These are phyloP conservation scores for Helichrysum umbraculigerum DNA, from an alignment of 129 eudicot species.

Conservation along the genomic window DNA sequence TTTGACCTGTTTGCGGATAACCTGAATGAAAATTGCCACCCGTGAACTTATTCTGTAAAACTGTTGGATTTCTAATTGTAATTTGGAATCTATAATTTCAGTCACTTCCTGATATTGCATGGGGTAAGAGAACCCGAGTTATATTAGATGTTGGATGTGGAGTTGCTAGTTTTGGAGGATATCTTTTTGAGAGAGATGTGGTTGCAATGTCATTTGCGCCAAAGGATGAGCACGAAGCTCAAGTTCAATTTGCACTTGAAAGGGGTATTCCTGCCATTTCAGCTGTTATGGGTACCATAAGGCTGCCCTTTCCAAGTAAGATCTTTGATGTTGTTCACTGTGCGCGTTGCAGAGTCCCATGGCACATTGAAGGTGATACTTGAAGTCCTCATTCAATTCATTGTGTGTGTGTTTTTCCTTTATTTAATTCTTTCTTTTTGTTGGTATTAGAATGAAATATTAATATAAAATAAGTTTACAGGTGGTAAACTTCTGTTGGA, in stretches of 20 bases:
- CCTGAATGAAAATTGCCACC: not conserved
- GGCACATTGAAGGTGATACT: conserved; percentile 70
- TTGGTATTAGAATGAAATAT: conserved; percentile 4
- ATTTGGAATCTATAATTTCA: conserved; percentile 18
- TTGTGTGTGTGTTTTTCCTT: not conserved
- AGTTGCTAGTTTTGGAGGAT: conserved; percentile 75
- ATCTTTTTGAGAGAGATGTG: conserved; percentile 65
- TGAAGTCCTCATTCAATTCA: not conserved
- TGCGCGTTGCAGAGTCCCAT: conserved; percentile 78
- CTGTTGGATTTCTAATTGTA: not conserved
- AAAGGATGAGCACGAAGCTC: conserved; percentile 79
- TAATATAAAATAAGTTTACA: conserved; percentile 23
- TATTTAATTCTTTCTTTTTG: not conserved
- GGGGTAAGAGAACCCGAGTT: conserved; percentile 66
- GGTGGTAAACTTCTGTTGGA: conserved; percentile 71
- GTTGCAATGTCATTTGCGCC: conserved; percentile 71
- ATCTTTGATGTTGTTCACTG: conserved; percentile 65
- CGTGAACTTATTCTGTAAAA: not conserved
- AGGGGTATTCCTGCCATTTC: conserved; percentile 77
- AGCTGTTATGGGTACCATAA: conserved; percentile 71
- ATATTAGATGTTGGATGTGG: conserved; percentile 76
- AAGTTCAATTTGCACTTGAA: conserved; percentile 71
- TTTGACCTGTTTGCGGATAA: not conserved
- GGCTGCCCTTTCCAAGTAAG: conserved; percentile 60
- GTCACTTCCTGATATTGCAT: conserved; percentile 63